Conservation (phyloP, 345 rosid genomes). For the Excoecaria cochinchinensis region DNA sequence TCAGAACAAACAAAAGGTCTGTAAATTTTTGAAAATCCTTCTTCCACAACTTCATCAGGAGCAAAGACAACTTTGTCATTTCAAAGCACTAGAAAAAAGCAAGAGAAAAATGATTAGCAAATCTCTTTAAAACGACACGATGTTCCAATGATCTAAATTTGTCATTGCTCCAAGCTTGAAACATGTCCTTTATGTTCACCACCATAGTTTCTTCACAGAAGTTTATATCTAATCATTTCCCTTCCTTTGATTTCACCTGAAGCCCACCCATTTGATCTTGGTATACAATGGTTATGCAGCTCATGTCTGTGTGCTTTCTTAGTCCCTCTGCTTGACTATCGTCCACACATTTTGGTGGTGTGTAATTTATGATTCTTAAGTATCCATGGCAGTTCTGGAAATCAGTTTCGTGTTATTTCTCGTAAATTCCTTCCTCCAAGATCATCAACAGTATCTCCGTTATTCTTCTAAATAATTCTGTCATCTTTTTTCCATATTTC, state of each 20-base stretch:
- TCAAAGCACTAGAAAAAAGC: slow-evolving; percentile 45
- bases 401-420: no score
- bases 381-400: no score
- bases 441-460: no score
- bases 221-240: slow-evolving; percentile 38
- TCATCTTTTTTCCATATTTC: no score
- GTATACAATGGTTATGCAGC: no score
- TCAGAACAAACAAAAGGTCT: slow-evolving; percentile 39
- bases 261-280: no score
- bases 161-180: slow-evolving; percentile 46
- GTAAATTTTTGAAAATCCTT: slow-evolving; percentile 18
- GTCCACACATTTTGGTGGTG: no score
- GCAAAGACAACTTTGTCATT: slow-evolving; percentile 35
- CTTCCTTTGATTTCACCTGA: slow-evolving; percentile 38
- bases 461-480: no score
- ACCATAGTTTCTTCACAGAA: slow-evolving; percentile 37
- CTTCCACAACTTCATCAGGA: slow-evolving; percentile 31
- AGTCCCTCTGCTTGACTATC: no score
- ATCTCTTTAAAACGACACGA: slow-evolving; percentile 26
- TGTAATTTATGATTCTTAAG: no score
- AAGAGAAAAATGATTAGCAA: slow-evolving; percentile 25
- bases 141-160: slow-evolving; percentile 37
- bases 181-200: slow-evolving; percentile 39
- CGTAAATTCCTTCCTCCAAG: no score
- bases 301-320: no score